Base-by-base conservation (phyloP, 2,329 filamentous ascomycete genomes). In the Hypomyces rosellus region DNA sequence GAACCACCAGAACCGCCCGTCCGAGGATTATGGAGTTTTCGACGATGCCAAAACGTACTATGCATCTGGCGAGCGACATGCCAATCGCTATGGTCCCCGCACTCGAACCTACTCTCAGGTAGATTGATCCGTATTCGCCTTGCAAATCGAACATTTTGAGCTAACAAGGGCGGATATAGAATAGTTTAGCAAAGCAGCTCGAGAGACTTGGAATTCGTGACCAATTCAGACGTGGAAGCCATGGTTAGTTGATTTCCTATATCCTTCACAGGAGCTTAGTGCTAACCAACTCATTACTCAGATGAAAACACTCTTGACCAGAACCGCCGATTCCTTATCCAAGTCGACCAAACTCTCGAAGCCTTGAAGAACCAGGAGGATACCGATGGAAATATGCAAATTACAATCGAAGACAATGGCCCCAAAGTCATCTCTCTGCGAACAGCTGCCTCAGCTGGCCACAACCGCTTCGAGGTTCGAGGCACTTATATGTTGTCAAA, bases 401-500 rank as follows among this genome's bases (percentile, higher is more conserved):
- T 99, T 67, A 99, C 93, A 30, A 95, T 97, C 61, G 93, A 97
- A 64, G 93, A 99, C 70, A 80, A 82, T 56, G 93, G 93, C 0
- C 92, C 93, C 45, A 99, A 97, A 78, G 85, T 89, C 42, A 78
- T 96, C 49, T 85, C 87, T 36, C 74, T 97, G 36, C 87, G 89
- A 56, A 96, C 92, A 3, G 86, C 88, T 25, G 85, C 81, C 18
- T 96, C 91, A 34, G 89, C 87, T 59, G 92, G 91, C 39, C 82
- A 88, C 73, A 92, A 91, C 63, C 84, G 84, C 56, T 90, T 92
- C 68, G 91, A 97, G 65, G 82, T 99, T 55, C 87, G 92, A 57
- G 93, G 93, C 61, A 97, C 89, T 33, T 99, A 99, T 69, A 95
- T 95, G 86, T 80, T 99, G 52, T 96, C 92, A 55, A 99, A 97